Percentiles rank a stretch among this genome's conserved stretches.
Evolutionary conservation across 768 basidiomycete species (phyloP).

Genomic region (Tricholoma matsutake): DNA sequence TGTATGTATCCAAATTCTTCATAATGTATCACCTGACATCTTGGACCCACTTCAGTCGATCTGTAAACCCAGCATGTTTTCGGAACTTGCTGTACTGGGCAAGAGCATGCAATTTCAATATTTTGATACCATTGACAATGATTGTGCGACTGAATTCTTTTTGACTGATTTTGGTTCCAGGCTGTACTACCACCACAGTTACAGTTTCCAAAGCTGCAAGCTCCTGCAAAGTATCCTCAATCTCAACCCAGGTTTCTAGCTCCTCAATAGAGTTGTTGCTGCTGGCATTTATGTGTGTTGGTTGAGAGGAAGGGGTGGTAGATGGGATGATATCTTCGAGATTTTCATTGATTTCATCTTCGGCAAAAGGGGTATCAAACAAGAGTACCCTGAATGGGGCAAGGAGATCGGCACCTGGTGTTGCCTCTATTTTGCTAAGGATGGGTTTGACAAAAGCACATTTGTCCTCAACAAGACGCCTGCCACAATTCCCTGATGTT

Average conservation of each 20-base stretch:
- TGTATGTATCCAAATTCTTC: background rate
- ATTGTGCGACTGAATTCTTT: background rate
- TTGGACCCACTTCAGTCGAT: slow-evolving; percentile 4
- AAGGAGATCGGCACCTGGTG: slow-evolving; percentile 7
- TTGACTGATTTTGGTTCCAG: background rate
- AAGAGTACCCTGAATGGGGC: slow-evolving; percentile 10
- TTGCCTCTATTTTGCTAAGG: background rate
- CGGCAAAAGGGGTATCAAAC: background rate
- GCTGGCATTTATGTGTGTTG: background rate
- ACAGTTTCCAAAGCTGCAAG: background rate
- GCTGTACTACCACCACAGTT: background rate
- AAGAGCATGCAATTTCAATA: no score
- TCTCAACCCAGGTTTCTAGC: background rate
- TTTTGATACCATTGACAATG: background rate
- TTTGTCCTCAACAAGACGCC: slow-evolving; percentile 14
- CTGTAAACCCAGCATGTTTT: slow-evolving; percentile 4
- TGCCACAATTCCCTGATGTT: slow-evolving; percentile 28
- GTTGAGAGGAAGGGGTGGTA: background rate
- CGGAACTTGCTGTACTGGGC: no score
- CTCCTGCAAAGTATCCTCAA: no score
- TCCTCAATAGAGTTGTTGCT: background rate
- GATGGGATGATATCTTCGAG: background rate
- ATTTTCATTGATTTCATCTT: slow-evolving; percentile 1
- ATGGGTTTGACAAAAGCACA: slow-evolving; percentile 1
- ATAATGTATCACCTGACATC: slow-evolving; percentile 1